These are phyloP conservation scores for Trichosporon ovoides DNA, from an alignment of 1,284 basidiomycete genomes.

Conservation along the genomic window DNA sequence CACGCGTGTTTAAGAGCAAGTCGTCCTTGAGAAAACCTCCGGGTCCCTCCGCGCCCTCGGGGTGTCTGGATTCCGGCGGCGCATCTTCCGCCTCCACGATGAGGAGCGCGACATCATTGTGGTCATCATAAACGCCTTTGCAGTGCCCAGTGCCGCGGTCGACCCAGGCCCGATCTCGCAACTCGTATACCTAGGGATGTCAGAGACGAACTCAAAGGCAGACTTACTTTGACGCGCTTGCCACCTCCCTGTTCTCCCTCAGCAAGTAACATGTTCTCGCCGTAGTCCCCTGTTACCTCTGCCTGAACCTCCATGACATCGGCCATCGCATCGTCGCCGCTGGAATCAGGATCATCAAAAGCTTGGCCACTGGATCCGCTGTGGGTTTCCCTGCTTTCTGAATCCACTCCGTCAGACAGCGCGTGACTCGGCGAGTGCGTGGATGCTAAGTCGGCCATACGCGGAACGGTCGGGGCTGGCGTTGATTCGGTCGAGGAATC, in stretches of 20 bases:
- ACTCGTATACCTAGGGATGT: conserved; percentile 72
- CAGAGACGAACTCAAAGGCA: background rate
- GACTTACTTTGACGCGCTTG: conserved; percentile 25
- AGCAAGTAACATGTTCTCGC: conserved; percentile 13
- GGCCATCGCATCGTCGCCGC: conserved; percentile 9
- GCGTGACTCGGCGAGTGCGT: conserved; percentile 37
- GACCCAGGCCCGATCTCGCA: conserved; percentile 79
- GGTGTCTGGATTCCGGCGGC: conserved; percentile 58
- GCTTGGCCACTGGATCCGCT: conserved; percentile 3
- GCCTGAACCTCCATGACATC: conserved; percentile 19
- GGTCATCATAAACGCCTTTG: conserved; percentile 75
- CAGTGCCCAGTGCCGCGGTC: conserved; percentile 93
- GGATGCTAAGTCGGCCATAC: conserved; percentile 23
- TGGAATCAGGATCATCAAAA: background rate
- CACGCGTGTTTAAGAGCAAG: conserved; percentile 38
- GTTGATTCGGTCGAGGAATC: background rate
- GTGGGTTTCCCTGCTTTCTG: background rate
- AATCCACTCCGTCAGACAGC: conserved; percentile 16
- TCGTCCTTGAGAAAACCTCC: conserved; percentile 46
- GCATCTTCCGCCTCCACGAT: conserved; percentile 71
- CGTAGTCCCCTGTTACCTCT: conserved; percentile 14
- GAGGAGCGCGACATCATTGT: conserved; percentile 70
- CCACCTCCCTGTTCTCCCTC: conserved; percentile 16
- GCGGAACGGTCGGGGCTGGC: conserved; percentile 2
- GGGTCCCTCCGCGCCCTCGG: conserved; percentile 27